phyloP scores from a whole-genome alignment of 208 protist species.

The Wallacemonas sp. region DNA sequence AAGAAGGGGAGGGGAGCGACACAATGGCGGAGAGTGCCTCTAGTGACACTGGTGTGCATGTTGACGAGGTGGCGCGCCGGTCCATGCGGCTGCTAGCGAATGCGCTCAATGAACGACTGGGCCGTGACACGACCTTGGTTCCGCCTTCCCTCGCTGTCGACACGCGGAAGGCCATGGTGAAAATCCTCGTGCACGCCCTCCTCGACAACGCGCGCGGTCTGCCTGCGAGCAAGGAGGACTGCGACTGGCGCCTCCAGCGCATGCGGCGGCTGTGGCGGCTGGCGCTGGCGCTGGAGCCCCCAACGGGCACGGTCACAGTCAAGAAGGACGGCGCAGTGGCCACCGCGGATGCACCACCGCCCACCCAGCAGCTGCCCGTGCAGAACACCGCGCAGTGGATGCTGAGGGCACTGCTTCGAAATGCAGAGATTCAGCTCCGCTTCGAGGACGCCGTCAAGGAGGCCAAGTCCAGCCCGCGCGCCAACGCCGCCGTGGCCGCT shows the following conservation, averaged over 20 bases:
- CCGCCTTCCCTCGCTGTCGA: constrained; percentile 23
- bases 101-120: constrained; percentile 35
- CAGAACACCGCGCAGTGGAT: constrained; percentile 51
- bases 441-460: constrained; percentile 27
- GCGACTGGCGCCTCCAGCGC: constrained; percentile 21
- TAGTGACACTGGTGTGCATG: not conserved
- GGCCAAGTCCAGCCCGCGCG: constrained; percentile 10
- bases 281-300: constrained; percentile 38
- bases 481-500: not conserved
- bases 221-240: constrained; percentile 18
- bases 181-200: constrained; percentile 56
- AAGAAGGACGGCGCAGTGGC: not conserved
- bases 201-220: constrained; percentile 45
- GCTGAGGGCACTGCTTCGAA: constrained; percentile 50
- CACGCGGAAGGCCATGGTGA: constrained; percentile 37
- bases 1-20: not conserved
- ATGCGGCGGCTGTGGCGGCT: constrained; percentile 51
- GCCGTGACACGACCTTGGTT: constrained; percentile 13
- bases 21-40: no score
- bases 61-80: not conserved
- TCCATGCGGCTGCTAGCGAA: constrained; percentile 24
- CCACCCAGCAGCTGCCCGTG: not conserved
- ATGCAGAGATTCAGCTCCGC: constrained; percentile 42
- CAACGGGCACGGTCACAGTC: constrained; percentile 7
- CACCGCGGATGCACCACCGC: not conserved